Base-by-base conservation (phyloP, 2,329 filamentous ascomycete genomes). In the Ophiostoma triangulosporum region DNA sequence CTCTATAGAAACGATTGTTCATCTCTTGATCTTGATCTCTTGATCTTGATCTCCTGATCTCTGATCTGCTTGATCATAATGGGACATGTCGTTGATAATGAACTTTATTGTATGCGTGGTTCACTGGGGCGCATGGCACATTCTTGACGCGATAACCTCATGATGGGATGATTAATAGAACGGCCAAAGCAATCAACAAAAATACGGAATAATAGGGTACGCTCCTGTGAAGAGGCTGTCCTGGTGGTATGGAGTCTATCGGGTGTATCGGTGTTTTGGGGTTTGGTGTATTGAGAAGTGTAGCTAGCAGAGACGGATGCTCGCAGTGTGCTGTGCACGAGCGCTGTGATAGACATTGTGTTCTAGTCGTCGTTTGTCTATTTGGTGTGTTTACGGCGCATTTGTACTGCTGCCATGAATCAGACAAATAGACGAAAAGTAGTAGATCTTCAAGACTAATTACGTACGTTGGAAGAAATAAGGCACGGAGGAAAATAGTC, bases 351-450 rank as follows among this genome's bases (percentile, higher is more conserved):
- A 31, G 29, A 11, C 5, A 36, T 15, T 36, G 12, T 20, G n/a
- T 5, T 31, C 7, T 31, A 58, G 33, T 59, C 57, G 55, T 58
- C 57, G 48, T 60, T n/a, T 20, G n/a, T 43, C 24, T 24, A n/a
- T n/a, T n/a, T n/a, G n/a, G 20, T 26, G 38, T 43, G 11, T 24
- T 20, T 40, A 40, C 36, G 36, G 36, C 11, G 20, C 36, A 40
- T 6, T 40, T 40, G 17, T 17, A 22, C 38, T n/a, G n/a, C n/a
- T n/a, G n/a, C n/a, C n/a, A n/a, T n/a, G n/a, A n/a, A n/a, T n/a
- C n/a, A n/a, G n/a, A n/a, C n/a, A n/a, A n/a, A n/a, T n/a, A 31
- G 29, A 31, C 29, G 29, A n/a, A 36, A 20, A 36, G 35, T 17
- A 17, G 35, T 20, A 11, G 35, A 11, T n/a, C n/a, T n/a, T n/a